Percentiles rank a stretch among this genome's conserved stretches.
Evolutionary conservation across 441 rosid species (phyloP).

Genomic region (Adansonia rubrostipa): DNA sequence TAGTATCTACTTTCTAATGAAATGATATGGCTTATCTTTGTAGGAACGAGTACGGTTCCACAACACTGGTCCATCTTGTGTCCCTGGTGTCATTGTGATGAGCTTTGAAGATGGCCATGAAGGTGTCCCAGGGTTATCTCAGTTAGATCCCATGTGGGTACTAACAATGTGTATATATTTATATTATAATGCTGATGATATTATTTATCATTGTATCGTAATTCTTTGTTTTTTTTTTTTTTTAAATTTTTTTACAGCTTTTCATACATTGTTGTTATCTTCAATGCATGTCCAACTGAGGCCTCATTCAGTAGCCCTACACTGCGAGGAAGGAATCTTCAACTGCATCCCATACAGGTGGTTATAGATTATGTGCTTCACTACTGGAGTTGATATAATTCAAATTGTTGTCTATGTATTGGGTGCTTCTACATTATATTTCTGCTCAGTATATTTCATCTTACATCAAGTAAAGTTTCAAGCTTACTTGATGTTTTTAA

Average conservation of each 20-base stretch:
- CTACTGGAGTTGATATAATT: neutral
- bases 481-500: neutral
- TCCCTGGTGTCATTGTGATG: constrained; percentile 86
- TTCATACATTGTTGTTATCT: constrained; percentile 68
- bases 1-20: neutral
- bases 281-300: constrained; percentile 70
- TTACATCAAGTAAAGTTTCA: neutral
- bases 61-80: constrained; percentile 72
- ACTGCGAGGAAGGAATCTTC: constrained; percentile 54
- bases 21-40: constrained; percentile 24
- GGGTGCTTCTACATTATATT: neutral
- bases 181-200: neutral
- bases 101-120: constrained; percentile 85
- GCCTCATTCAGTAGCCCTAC: constrained; percentile 54
- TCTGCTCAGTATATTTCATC: constrained; percentile 5
- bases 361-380: neutral
- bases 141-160: constrained; percentile 76
- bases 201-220: neutral
- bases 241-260: constrained; percentile 45
- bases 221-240: constrained; percentile 20
- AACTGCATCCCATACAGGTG: constrained; percentile 91
- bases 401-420: neutral
- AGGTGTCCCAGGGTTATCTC: constrained; percentile 65
- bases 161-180: neutral
- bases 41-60: constrained; percentile 83